Conservation (phyloP, 805 yeast species). For the Helenozyma rhizophorensis region DNA sequence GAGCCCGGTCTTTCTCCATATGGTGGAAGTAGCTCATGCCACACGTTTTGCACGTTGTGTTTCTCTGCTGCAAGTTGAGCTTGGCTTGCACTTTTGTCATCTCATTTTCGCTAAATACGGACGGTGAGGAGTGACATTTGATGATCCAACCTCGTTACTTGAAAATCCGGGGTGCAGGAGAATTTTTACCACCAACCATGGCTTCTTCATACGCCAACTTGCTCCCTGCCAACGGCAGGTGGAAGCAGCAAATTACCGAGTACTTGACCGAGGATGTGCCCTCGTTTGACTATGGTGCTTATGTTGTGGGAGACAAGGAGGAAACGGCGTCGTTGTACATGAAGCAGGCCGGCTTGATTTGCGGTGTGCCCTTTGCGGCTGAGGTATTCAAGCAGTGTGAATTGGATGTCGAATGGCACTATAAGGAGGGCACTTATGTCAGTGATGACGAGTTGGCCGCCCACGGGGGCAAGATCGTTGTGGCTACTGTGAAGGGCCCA, state of each 20-base stretch:
- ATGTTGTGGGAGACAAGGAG: constrained; percentile 75
- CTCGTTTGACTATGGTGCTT: constrained; percentile 91
- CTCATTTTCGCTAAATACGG: background rate
- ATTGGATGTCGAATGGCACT: constrained; percentile 66
- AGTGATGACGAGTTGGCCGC: constrained; percentile 39
- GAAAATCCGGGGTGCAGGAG: constrained; percentile 9
- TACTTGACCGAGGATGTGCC: constrained; percentile 90
- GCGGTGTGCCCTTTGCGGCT: constrained; percentile 85
- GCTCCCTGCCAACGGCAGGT: constrained; percentile 70
- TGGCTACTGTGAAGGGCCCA: constrained; percentile 77
- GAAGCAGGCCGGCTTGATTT: constrained; percentile 73
- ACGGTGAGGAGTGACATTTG: background rate
- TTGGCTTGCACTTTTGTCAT: constrained; percentile 7
- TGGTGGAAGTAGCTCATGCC: constrained; percentile 49
- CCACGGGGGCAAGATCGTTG: constrained; percentile 55
- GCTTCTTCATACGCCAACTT: constrained; percentile 41
- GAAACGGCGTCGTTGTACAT: constrained; percentile 77
- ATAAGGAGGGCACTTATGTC: constrained; percentile 59
- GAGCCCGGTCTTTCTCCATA: constrained; percentile 35
- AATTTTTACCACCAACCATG: constrained; percentile 6
- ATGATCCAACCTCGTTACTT: background rate
- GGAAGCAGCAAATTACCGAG: constrained; percentile 74
- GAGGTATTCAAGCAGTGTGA: constrained; percentile 80
- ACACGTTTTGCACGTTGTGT: constrained; percentile 43
- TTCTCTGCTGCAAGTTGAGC: constrained; percentile 5